Percentiles rank a stretch among this genome's conserved stretches.
Conservation (phyloP, 192 early-diverging fungal species). For the Coemansia sp. region DNA sequence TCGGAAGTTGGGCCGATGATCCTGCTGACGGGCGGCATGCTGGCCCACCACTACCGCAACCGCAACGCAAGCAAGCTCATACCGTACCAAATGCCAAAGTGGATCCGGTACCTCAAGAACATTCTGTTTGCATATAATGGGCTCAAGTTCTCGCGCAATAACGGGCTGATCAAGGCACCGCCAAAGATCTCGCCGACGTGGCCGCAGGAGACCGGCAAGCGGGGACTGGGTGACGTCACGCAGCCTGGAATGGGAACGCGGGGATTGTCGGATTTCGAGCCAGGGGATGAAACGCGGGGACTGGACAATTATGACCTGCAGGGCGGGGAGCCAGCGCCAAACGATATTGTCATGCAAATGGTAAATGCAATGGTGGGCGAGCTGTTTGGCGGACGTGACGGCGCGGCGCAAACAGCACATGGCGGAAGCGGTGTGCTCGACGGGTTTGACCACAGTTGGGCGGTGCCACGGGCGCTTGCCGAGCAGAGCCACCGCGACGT, state of each 20-base stretch:
- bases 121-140: slow-evolving; percentile 23
- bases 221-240: slow-evolving; percentile 1
- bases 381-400: slow-evolving; percentile 3
- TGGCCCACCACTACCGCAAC: slow-evolving; percentile 31
- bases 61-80: slow-evolving; percentile 13
- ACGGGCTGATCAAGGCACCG: slow-evolving; percentile 8
- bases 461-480: slow-evolving; percentile 30
- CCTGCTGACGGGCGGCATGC: slow-evolving; percentile 16
- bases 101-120: slow-evolving; percentile 38
- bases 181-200: neutral
- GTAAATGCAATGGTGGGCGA: slow-evolving; percentile 1
- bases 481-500: slow-evolving; percentile 32
- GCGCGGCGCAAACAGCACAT: neutral
- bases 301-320: slow-evolving; percentile 5
- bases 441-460: slow-evolving; percentile 31
- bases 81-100: slow-evolving; percentile 36
- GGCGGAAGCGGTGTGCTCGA: slow-evolving; percentile 6
- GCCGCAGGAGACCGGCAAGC: slow-evolving; percentile 10
- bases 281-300: neutral
- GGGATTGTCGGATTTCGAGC: neutral
- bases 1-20: slow-evolving; percentile 30
- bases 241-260: neutral
- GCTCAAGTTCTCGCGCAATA: slow-evolving; percentile 8
- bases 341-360: slow-evolving; percentile 4
- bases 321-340: neutral